Conservation (phyloP, 306 rosid species). For the Chamaecrista fasciculata region DNA sequence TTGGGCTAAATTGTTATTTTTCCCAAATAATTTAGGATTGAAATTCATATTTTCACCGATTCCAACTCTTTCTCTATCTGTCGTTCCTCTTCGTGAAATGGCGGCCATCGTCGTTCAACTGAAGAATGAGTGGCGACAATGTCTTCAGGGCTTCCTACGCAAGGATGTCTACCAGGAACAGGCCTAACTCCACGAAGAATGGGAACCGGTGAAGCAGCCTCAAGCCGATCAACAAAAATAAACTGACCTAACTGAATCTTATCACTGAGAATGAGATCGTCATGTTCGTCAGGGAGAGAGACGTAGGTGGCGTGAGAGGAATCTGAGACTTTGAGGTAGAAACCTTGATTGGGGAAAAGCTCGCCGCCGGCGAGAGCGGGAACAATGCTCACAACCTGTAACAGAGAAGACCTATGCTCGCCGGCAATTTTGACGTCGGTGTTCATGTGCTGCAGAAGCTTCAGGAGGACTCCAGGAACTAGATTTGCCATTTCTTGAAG, state of each 20-base stretch:
- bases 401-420: constrained; percentile 84
- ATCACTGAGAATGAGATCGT: constrained; percentile 94
- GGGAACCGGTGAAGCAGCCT: constrained; percentile 89
- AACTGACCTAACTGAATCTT: constrained; percentile 97
- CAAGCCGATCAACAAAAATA: constrained; percentile 83
- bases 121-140: constrained; percentile 85
- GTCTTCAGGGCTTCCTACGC: constrained; percentile 93
- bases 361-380: constrained; percentile 95
- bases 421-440: constrained; percentile 88
- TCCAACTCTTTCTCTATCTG: too few species aligned
- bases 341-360: constrained; percentile 82
- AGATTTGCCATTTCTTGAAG: constrained; percentile 83
- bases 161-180: constrained; percentile 87
- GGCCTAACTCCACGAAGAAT: constrained; percentile 90
- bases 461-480: constrained; percentile 95
- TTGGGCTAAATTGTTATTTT: too few species aligned
- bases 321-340: constrained; percentile 94
- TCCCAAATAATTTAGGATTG: too few species aligned
- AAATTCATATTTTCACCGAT: too few species aligned
- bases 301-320: constrained; percentile 96
- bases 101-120: too few species aligned
- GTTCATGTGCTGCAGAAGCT: constrained; percentile 94
- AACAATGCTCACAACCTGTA: constrained; percentile 94
- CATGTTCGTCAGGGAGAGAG: constrained; percentile 89
- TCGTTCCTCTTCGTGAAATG: too few species aligned